Evolutionary conservation across 805 yeast species (phyloP).

Genomic region (Ascoidea rubescens): DNA sequence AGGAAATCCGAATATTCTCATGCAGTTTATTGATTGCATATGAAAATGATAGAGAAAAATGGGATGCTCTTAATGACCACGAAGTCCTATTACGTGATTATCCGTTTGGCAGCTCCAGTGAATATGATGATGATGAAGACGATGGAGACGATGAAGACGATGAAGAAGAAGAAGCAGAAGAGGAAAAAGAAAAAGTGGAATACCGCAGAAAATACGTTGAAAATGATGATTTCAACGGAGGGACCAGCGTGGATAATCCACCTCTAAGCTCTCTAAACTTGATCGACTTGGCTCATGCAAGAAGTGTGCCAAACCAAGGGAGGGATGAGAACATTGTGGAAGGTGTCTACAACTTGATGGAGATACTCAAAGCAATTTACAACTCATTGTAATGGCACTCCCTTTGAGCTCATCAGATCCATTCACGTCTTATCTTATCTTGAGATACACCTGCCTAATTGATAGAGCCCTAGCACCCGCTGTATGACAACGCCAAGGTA

Average conservation of each 20-base stretch:
- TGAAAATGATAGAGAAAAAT: slow-evolving; percentile 49
- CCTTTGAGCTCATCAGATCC: too few species aligned
- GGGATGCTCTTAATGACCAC: slow-evolving; percentile 28
- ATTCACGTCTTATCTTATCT: too few species aligned
- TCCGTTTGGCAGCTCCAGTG: slow-evolving; percentile 16
- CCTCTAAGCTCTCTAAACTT: slow-evolving; percentile 12
- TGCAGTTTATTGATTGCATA: slow-evolving; percentile 61
- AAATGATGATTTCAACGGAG: slow-evolving; percentile 6
- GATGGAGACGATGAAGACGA: slow-evolving; percentile 14
- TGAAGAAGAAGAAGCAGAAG: slow-evolving; percentile 2
- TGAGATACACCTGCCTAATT: too few species aligned
- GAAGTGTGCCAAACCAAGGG: slow-evolving; percentile 43
- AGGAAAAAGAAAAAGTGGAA: slow-evolving; percentile 11
- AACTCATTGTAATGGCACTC: neutral
- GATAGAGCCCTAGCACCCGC: too few species aligned
- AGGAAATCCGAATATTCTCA: slow-evolving; percentile 53
- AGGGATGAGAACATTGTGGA: slow-evolving; percentile 56
- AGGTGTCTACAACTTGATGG: slow-evolving; percentile 56
- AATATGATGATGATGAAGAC: slow-evolving; percentile 19
- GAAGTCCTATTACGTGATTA: slow-evolving; percentile 25
- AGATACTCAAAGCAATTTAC: slow-evolving; percentile 20
- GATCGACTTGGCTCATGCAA: slow-evolving; percentile 89
- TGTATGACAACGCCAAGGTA: too few species aligned
- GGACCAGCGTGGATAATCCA: slow-evolving; percentile 3
- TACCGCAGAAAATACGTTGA: slow-evolving; percentile 8